Percentiles rank a stretch among this genome's conserved stretches.
Evolutionary conservation across 73 alveolate genomes (phyloP).

Genomic region (Paramecium sexaurelia): DNA sequence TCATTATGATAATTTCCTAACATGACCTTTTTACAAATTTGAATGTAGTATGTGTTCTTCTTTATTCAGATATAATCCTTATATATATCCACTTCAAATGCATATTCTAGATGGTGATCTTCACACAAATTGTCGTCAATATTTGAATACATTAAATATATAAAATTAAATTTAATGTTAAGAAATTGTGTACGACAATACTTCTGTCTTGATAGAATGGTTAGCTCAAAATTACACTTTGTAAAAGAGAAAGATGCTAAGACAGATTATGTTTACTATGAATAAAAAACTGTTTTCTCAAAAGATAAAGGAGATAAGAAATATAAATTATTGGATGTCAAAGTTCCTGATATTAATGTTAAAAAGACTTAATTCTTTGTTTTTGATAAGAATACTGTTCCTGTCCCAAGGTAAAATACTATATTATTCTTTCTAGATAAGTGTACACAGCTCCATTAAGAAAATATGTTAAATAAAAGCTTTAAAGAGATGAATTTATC

Average conservation of each 20-base stretch:
- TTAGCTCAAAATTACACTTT: slow-evolving; percentile 19
- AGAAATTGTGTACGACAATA: slow-evolving; percentile 33
- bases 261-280: neutral
- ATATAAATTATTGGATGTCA: slow-evolving; percentile 33
- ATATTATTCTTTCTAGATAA: slow-evolving; percentile 10
- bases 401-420: slow-evolving; percentile 4
- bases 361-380: slow-evolving; percentile 18
- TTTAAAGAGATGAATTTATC: neutral
- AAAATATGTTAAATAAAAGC: neutral
- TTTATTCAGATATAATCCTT: neutral
- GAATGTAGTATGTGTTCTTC: neutral
- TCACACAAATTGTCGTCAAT: slow-evolving; percentile 45
- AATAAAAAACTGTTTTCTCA: slow-evolving; percentile 38
- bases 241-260: slow-evolving; percentile 43
- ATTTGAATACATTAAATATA: slow-evolving; percentile 28
- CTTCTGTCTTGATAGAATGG: slow-evolving; percentile 48
- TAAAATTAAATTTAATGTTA: slow-evolving; percentile 25
- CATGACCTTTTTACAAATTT: slow-evolving; percentile 21
- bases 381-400: slow-evolving; percentile 52
- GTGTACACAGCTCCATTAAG: slow-evolving; percentile 36
- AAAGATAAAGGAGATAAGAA: neutral
- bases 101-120: neutral
- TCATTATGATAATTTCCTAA: slow-evolving; percentile 34
- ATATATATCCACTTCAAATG: neutral
- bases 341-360: slow-evolving; percentile 30